A percentile compares a stretch with the other conserved stretches of the same genome.
Conservation (phyloP, 305 asterid genomes). For the Stenogyne calaminthoides region DNA sequence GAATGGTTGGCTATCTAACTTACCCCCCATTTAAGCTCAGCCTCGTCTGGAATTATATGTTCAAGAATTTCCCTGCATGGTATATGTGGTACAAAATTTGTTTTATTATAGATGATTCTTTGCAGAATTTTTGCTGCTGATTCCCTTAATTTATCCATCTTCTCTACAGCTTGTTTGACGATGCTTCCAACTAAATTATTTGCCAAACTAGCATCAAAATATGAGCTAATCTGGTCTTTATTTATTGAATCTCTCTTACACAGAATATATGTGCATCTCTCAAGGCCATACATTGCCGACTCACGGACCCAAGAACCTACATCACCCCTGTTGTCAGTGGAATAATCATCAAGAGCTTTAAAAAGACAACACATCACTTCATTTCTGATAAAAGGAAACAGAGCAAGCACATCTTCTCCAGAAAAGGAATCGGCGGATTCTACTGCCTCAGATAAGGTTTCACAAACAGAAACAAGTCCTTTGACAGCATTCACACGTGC, state of each 20-base stretch:
- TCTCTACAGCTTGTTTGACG: conserved; percentile 90
- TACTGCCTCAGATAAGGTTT: conserved; percentile 57
- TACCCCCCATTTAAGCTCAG: conserved; percentile 81
- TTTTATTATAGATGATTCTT: conserved; percentile 63
- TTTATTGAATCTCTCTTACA: conserved; percentile 58
- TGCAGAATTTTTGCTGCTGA: conserved; percentile 80
- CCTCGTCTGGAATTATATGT: conserved; percentile 55
- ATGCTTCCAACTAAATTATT: conserved; percentile 67
- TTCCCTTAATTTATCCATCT: conserved; percentile 95
- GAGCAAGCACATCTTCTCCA: conserved; percentile 53
- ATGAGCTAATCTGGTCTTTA: conserved; percentile 38
- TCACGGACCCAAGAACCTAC: conserved; percentile 99
- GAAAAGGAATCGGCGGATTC: conserved; percentile 47
- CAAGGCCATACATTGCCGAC: conserved; percentile 93
- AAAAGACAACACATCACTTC: conserved; percentile 86
- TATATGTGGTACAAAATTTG: conserved; percentile 63
- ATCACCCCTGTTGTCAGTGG: conserved; percentile 96
- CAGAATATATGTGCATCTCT: conserved; percentile 82
- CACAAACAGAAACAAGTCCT: conserved; percentile 82
- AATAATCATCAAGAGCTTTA: conserved; percentile 91
- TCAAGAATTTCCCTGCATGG: conserved; percentile 70
- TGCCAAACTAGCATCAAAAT: conserved; percentile 69
- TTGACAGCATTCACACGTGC: conserved; percentile 91
- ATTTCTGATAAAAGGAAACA: conserved; percentile 57
- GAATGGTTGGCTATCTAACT: conserved; percentile 37